Conservation (phyloP, 805 yeast genomes). For the Candida patagonica region DNA sequence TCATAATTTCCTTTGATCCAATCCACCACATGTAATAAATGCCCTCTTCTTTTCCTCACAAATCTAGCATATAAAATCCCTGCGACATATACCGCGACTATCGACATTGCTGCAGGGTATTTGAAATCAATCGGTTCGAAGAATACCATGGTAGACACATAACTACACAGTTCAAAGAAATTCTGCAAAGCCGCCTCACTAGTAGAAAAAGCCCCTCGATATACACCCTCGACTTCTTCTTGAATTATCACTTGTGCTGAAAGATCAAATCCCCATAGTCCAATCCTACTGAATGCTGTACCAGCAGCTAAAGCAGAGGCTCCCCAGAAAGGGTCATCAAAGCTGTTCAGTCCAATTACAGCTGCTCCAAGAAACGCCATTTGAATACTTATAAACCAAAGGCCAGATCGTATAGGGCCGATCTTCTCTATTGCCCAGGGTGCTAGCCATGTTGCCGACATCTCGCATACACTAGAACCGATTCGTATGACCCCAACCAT, state of each 20-base stretch:
- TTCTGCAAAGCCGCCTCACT: constrained; percentile 29
- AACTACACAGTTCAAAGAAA: constrained; percentile 25
- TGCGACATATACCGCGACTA: background rate
- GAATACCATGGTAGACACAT: constrained; percentile 25
- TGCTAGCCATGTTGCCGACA: constrained; percentile 27
- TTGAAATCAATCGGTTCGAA: constrained; percentile 24
- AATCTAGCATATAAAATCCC: background rate
- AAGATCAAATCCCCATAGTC: constrained; percentile 36
- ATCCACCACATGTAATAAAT: constrained; percentile 4
- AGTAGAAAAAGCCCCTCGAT: constrained; percentile 29
- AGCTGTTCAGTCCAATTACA: constrained; percentile 13
- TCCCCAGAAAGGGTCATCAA: constrained; percentile 3
- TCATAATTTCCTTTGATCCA: no score
- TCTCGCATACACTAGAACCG: constrained; percentile 28
- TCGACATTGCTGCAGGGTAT: constrained; percentile 19
- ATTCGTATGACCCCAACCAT: constrained; percentile 29
- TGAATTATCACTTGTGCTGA: constrained; percentile 30
- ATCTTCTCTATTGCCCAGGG: constrained; percentile 22
- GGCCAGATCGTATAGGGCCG: constrained; percentile 28
- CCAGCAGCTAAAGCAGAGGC: constrained; percentile 19
- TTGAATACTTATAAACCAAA: constrained; percentile 26
- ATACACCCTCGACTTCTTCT: constrained; percentile 26
- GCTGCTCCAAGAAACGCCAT: constrained; percentile 25
- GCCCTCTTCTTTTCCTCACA: background rate
- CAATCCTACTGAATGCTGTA: constrained; percentile 29